These are phyloP conservation scores for Mollisia scopiformis DNA, from an alignment of 2,329 filamentous ascomycete genomes.

Conservation along the genomic window DNA sequence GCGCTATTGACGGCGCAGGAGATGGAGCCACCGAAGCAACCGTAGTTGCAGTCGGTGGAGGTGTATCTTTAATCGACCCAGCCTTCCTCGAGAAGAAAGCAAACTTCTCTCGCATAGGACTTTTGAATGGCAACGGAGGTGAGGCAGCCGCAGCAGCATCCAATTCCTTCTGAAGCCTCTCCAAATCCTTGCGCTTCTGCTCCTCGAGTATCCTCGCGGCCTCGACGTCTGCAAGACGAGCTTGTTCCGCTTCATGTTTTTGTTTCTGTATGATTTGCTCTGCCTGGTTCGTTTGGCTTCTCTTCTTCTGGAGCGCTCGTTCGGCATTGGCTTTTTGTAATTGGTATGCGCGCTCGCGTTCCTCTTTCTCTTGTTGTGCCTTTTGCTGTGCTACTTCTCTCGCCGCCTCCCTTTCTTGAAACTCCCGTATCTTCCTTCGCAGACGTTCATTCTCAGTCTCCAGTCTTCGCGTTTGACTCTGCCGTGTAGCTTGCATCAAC, in stretches of 20 bases:
- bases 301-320: not conserved
- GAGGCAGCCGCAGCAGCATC: conserved; percentile 34
- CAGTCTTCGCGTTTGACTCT: not conserved
- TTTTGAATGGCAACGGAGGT: conserved; percentile 19
- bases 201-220: conserved; percentile 30
- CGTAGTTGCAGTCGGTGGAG: conserved; percentile 12
- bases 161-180: conserved; percentile 35
- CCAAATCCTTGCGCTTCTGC: conserved; percentile 38
- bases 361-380: conserved; percentile 5
- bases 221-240: conserved; percentile 27
- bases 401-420: conserved; percentile 4
- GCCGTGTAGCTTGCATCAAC: conserved; percentile 1
- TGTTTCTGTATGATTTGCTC: not conserved
- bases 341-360: not conserved
- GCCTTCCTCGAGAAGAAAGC: conserved; percentile 34
- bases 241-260: conserved; percentile 16
- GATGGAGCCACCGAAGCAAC: not conserved
- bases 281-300: not conserved
- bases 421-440: conserved; percentile 1
- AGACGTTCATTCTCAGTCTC: conserved; percentile 26
- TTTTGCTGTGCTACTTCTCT: not conserved
- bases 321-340: not conserved
- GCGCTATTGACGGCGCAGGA: not conserved
- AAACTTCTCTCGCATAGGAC: conserved; percentile 32
- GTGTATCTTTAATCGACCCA: conserved; percentile 17